Percentiles rank a stretch among this genome's conserved stretches.
These are phyloP conservation scores for Rossbeevera mucosa DNA, from an alignment of 768 basidiomycete genomes.

Conservation along the genomic window DNA sequence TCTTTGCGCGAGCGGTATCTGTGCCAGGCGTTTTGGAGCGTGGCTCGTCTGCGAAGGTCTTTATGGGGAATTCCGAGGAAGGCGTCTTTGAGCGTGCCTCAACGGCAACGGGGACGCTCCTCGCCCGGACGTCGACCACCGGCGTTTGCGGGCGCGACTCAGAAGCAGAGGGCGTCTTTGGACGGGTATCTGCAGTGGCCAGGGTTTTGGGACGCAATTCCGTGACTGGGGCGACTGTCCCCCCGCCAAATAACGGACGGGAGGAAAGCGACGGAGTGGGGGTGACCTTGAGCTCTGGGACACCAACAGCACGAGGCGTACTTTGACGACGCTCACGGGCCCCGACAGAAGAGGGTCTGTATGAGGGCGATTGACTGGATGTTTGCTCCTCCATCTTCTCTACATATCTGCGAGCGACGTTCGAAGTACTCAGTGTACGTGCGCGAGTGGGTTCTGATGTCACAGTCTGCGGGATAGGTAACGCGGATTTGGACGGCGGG, in stretches of 20 bases:
- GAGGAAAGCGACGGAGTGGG: constrained; percentile 15
- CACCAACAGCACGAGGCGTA: constrained; percentile 34
- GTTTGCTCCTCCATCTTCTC: constrained; percentile 38
- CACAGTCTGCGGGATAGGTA: constrained; percentile 2
- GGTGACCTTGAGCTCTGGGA: constrained; percentile 14
- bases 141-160: constrained; percentile 24
- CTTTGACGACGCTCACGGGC: constrained; percentile 50
- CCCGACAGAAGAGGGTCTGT: constrained; percentile 20
- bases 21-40: constrained; percentile 18
- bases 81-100: constrained; percentile 22
- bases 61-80: constrained; percentile 9
- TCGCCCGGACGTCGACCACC: constrained; percentile 11
- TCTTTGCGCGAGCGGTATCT: constrained; percentile 18
- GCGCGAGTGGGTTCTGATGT: constrained; percentile 19
- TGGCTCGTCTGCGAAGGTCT: constrained; percentile 14
- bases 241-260: constrained; percentile 8
- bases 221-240: constrained; percentile 1
- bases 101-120: constrained; percentile 4
- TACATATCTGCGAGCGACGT: constrained; percentile 30
- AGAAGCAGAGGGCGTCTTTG: constrained; percentile 14
- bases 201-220: constrained; percentile 23
- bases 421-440: constrained; percentile 35
- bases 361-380: constrained; percentile 30
- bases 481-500: neutral
- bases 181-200: constrained; percentile 13